Percentiles rank a stretch among this genome's conserved stretches.
phyloP scores from a whole-genome alignment of 768 basidiomycete genomes.

The Calocybe indica region DNA sequence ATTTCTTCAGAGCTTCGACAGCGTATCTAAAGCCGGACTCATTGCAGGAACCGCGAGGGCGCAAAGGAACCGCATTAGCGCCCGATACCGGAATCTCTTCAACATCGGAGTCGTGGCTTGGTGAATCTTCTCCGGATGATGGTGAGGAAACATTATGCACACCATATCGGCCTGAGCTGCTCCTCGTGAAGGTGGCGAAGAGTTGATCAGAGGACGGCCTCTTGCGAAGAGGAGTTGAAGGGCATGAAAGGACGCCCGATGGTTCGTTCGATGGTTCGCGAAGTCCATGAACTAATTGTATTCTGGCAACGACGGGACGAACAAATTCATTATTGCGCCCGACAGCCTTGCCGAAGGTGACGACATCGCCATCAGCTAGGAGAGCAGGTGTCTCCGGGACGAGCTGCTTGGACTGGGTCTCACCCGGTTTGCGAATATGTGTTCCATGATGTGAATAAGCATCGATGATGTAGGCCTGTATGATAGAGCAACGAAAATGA shows the following conservation, averaged over 20 bases:
- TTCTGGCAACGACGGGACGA: conserved; percentile 53
- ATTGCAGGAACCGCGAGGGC: conserved; percentile 8
- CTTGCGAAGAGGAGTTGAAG: neutral
- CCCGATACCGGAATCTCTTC: conserved; percentile 41
- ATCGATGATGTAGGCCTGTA: conserved; percentile 66
- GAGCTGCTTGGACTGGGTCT: conserved; percentile 41
- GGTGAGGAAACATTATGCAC: conserved; percentile 41
- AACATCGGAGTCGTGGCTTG: conserved; percentile 43
- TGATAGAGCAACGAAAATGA: conserved; percentile 7
- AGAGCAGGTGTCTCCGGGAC: conserved; percentile 48
- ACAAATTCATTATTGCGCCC: conserved; percentile 57
- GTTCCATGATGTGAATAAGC: conserved; percentile 75
- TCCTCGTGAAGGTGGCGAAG: too few species aligned
- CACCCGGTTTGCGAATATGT: conserved; percentile 50
- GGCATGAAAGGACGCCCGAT: conserved; percentile 4
- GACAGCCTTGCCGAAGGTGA: conserved; percentile 78
- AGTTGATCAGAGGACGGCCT: conserved; percentile 9
- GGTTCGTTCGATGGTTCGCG: conserved; percentile 19
- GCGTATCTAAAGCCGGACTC: neutral
- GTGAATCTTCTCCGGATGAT: conserved; percentile 34
- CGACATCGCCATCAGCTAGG: conserved; percentile 60
- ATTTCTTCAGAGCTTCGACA: conserved; percentile 22
- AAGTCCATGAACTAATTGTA: conserved; percentile 45
- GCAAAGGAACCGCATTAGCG: conserved; percentile 17
- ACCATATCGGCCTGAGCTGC: conserved; percentile 59